Evolutionary conservation across 176 grass and related monocot species (phyloP).

Genomic region (Dendrocalamus sinicus): DNA sequence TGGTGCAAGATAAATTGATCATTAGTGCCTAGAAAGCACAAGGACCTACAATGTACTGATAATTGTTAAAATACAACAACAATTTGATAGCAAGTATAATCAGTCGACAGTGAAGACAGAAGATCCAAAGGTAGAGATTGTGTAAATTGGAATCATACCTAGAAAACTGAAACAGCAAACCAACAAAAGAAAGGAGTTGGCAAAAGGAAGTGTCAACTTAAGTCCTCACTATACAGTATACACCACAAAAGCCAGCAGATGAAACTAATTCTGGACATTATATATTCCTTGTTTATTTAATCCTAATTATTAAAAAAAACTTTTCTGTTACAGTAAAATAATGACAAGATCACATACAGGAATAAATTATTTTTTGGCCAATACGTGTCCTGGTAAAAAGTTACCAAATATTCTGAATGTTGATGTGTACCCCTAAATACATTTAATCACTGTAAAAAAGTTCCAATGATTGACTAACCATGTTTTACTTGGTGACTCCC

Average conservation of each 20-base stretch:
- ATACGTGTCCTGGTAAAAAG: neutral
- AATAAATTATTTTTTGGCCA: neutral
- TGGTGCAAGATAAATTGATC: conserved; percentile 10
- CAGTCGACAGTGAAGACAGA: neutral
- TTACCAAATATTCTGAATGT: neutral
- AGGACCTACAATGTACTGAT: neutral
- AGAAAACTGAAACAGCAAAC: neutral
- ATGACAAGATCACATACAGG: neutral
- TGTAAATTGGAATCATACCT: neutral
- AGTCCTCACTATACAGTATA: neutral
- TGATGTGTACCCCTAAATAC: neutral
- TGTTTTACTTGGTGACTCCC: neutral
- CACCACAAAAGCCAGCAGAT: conserved; percentile 8
- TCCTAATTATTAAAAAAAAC: neutral
- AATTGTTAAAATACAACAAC: neutral
- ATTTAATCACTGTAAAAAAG: neutral
- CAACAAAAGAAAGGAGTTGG: neutral
- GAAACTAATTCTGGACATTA: conserved; percentile 5
- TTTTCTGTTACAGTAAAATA: neutral
- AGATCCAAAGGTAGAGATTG: neutral
- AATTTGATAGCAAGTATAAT: neutral
- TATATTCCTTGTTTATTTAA: neutral
- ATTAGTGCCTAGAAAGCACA: neutral
- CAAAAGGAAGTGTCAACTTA: neutral
- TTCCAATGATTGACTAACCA: neutral